phyloP scores from a whole-genome alignment of 805 yeast genomes.

The Candida golubevii region DNA sequence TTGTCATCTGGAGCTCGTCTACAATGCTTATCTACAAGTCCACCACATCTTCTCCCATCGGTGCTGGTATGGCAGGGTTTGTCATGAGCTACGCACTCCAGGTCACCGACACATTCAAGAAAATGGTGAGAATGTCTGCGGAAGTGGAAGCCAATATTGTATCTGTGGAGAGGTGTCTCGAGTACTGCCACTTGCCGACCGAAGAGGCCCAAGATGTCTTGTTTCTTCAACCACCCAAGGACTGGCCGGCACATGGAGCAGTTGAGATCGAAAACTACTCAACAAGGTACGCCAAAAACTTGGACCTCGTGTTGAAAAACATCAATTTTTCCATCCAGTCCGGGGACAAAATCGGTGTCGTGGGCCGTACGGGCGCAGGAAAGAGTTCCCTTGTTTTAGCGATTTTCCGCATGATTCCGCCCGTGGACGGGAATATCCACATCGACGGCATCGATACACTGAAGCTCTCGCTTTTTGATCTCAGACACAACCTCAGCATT shows the following conservation, averaged over 20 bases:
- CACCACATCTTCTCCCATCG: conserved; percentile 38
- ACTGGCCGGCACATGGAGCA: conserved; percentile 14
- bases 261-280: conserved; percentile 46
- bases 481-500: conserved; percentile 22
- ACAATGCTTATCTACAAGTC: conserved; percentile 40
- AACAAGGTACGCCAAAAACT: conserved; percentile 78
- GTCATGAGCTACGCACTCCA: conserved; percentile 60
- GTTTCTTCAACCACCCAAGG: conserved; percentile 3
- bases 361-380: conserved; percentile 77
- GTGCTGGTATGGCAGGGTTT: conserved; percentile 61
- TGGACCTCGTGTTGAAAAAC: conserved; percentile 73
- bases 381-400: conserved; percentile 25
- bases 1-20: conserved; percentile 50
- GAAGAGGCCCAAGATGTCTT: conserved; percentile 28
- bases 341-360: conserved; percentile 87
- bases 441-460: conserved; percentile 19
- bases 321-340: conserved; percentile 62
- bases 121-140: conserved; percentile 57
- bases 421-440: conserved; percentile 17
- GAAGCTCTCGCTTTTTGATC: conserved; percentile 16
- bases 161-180: conserved; percentile 64
- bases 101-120: conserved; percentile 49
- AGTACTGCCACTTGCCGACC: conserved; percentile 46
- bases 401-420: conserved; percentile 22
- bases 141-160: conserved; percentile 62